A percentile compares a stretch with the other conserved stretches of the same genome.
Evolutionary conservation across 768 basidiomycete genomes (phyloP).

Genomic region (Mycena floridula): DNA sequence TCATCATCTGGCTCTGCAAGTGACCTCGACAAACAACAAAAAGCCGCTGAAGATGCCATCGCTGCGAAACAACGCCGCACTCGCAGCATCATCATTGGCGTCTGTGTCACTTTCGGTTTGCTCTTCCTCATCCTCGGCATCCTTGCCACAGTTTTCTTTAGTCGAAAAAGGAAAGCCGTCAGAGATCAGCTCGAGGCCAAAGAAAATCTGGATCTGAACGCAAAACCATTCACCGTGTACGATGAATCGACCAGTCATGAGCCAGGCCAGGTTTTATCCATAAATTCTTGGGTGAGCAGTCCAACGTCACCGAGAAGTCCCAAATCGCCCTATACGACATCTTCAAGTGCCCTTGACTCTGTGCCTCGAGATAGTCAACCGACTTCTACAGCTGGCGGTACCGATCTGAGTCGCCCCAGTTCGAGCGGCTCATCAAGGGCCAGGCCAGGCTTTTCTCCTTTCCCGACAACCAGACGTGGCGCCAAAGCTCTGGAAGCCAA

Average conservation of each 20-base stretch:
- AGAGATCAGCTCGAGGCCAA: background rate
- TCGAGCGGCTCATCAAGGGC: no score
- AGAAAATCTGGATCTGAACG: background rate
- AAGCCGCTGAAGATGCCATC: slow-evolving; percentile 10
- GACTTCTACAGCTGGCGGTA: no score
- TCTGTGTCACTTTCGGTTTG: slow-evolving; percentile 24
- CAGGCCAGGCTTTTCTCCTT: background rate
- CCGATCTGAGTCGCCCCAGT: background rate
- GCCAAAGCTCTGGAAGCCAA: background rate
- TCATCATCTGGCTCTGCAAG: slow-evolving; percentile 22
- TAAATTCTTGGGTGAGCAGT: slow-evolving; percentile 11
- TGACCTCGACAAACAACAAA: slow-evolving; percentile 11
- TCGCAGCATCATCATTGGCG: slow-evolving; percentile 22
- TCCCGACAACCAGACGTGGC: background rate
- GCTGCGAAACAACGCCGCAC: slow-evolving; percentile 12
- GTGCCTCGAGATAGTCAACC: background rate
- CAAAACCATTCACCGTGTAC: slow-evolving; percentile 2
- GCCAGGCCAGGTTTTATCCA: slow-evolving; percentile 12
- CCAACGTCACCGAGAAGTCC: slow-evolving; percentile 2
- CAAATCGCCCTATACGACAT: background rate
- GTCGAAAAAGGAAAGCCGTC: background rate
- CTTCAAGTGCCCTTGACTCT: background rate
- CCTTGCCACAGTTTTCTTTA: background rate
- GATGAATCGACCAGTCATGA: no score
- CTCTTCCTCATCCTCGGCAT: slow-evolving; percentile 13